phyloP scores from a whole-genome alignment of 805 yeast species.

The Millerozyma miso region DNA sequence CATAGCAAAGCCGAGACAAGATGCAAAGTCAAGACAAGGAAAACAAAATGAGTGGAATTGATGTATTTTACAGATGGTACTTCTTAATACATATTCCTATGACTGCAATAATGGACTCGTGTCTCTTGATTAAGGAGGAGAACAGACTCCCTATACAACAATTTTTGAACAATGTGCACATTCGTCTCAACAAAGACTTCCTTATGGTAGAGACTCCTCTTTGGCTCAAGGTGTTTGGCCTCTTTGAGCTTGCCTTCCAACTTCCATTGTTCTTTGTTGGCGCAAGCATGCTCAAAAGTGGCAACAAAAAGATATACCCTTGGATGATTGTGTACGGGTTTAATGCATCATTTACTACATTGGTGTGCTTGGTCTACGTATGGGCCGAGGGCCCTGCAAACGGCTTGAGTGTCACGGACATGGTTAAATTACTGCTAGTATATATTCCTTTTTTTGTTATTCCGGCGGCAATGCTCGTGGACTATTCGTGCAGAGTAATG shows the following conservation, averaged over 20 bases:
- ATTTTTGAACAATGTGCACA: constrained; percentile 53
- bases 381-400: constrained; percentile 25
- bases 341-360: constrained; percentile 78
- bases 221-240: constrained; percentile 74
- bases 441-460: constrained; percentile 71
- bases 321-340: constrained; percentile 66
- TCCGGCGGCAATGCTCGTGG: constrained; percentile 55
- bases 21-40: no score
- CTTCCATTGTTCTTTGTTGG: constrained; percentile 68
- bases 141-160: constrained; percentile 48
- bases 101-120: constrained; percentile 70
- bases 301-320: constrained; percentile 14
- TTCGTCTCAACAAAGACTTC: constrained; percentile 65
- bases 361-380: constrained; percentile 62
- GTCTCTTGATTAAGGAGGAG: constrained; percentile 58
- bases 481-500: constrained; percentile 25
- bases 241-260: constrained; percentile 70
- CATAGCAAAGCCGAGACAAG: no score
- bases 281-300: constrained; percentile 18
- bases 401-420: constrained; percentile 37
- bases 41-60: no score
- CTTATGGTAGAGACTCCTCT: constrained; percentile 53
- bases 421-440: constrained; percentile 42
- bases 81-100: constrained; percentile 69
- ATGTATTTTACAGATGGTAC: constrained; percentile 49